Conservation (phyloP, 2,329 filamentous ascomycete species). For the Cryphonectria carpinicola region DNA sequence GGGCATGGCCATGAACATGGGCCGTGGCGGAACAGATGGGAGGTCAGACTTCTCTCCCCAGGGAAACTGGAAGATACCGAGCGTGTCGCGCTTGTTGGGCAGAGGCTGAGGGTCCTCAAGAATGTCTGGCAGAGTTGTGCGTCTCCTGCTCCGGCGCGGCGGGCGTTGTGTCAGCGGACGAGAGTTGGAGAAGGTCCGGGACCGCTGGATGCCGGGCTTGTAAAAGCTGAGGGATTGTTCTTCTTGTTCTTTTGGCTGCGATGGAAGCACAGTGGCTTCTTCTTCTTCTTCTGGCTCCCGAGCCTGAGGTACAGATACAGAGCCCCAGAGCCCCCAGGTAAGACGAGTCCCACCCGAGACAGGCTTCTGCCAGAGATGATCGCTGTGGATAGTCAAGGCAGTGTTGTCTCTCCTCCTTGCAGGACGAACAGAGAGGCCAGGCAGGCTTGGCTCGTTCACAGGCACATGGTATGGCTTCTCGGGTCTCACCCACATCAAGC, state of each 20-base stretch:
- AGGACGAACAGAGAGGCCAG: constrained; percentile 42
- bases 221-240: constrained; percentile 20
- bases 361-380: constrained; percentile 45
- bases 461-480: constrained; percentile 26
- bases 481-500: constrained; percentile 35
- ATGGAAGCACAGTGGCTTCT: neutral
- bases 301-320: constrained; percentile 23
- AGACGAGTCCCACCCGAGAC: constrained; percentile 30
- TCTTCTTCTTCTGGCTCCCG: constrained; percentile 16
- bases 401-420: constrained; percentile 39
- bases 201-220: constrained; percentile 30
- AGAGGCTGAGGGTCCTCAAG: constrained; percentile 64
- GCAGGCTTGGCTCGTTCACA: constrained; percentile 32
- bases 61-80: constrained; percentile 69
- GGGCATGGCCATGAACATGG: constrained; percentile 52
- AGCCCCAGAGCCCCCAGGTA: constrained; percentile 37
- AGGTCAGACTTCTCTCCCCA: constrained; percentile 67
- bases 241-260: constrained; percentile 12
- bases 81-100: constrained; percentile 59
- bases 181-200: constrained; percentile 33
- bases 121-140: constrained; percentile 66
- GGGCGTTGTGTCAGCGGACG: constrained; percentile 58
- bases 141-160: constrained; percentile 56
- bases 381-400: constrained; percentile 43
- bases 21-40: constrained; percentile 48